phyloP scores from a whole-genome alignment of 179 eudicot genomes.

The Silene coronaria region DNA sequence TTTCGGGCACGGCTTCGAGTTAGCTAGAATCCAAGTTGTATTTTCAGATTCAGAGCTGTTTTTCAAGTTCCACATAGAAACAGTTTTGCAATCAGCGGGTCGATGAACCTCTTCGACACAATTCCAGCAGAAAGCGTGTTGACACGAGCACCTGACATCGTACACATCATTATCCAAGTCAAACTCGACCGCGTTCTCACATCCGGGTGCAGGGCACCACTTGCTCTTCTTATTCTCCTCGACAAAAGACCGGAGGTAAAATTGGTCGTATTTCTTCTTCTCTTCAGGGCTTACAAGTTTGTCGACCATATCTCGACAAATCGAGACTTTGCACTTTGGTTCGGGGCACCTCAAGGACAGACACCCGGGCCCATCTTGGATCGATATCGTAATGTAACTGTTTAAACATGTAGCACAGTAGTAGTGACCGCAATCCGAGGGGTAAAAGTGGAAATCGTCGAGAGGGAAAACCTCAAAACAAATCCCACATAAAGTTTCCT shows the following conservation, averaged over 20 bases:
- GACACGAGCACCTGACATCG: slow-evolving; percentile 59
- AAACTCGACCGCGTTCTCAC: slow-evolving; percentile 58
- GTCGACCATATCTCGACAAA: slow-evolving; percentile 44
- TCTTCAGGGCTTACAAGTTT: slow-evolving; percentile 30
- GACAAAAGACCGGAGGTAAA: slow-evolving; percentile 42
- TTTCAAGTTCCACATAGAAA: slow-evolving; percentile 52
- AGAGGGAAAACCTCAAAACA: slow-evolving; percentile 5
- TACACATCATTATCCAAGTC: slow-evolving; percentile 29
- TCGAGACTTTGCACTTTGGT: slow-evolving; percentile 45
- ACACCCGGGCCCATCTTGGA: slow-evolving; percentile 57
- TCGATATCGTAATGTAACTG: slow-evolving; percentile 36
- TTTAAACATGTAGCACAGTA: not conserved
- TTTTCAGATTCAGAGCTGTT: slow-evolving; percentile 54
- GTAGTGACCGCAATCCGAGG: not conserved
- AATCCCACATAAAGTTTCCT: slow-evolving; percentile 2
- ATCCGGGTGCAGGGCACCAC: slow-evolving; percentile 84
- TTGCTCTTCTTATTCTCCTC: slow-evolving; percentile 50
- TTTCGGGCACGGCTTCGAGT: slow-evolving; percentile 66
- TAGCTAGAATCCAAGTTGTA: slow-evolving; percentile 53
- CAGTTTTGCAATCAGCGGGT: slow-evolving; percentile 55
- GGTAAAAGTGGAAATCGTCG: not conserved
- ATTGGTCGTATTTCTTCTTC: slow-evolving; percentile 35
- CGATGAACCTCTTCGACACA: slow-evolving; percentile 62
- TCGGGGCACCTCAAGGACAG: slow-evolving; percentile 48
- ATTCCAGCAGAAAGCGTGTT: slow-evolving; percentile 65